phyloP scores from a whole-genome alignment of 768 basidiomycete genomes.

The Calvatia gigantea region DNA sequence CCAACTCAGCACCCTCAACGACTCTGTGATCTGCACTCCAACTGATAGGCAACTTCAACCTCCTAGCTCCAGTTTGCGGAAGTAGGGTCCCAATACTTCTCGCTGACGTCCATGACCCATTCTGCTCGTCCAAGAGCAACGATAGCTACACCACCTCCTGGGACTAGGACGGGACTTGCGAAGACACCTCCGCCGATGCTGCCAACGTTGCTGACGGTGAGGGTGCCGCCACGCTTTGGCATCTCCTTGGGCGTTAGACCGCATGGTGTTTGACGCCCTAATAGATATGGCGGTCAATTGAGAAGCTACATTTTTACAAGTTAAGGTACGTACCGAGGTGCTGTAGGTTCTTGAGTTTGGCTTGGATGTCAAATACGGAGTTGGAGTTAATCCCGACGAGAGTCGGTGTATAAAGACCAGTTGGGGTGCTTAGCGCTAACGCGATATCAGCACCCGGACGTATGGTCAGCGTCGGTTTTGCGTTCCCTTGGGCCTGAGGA shows the following conservation, averaged over 20 bases:
- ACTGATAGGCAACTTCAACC: conserved; percentile 48
- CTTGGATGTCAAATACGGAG: conserved; percentile 60
- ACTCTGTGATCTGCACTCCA: conserved; percentile 89
- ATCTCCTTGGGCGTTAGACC: conserved; percentile 65
- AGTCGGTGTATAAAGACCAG: conserved; percentile 82
- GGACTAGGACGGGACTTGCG: conserved; percentile 74
- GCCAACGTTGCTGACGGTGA: conserved; percentile 82
- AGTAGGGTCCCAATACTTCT: conserved; percentile 21
- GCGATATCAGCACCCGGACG: conserved; percentile 74
- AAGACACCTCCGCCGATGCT: conserved; percentile 69
- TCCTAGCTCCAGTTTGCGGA: conserved; percentile 17
- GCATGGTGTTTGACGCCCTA: conserved; percentile 62
- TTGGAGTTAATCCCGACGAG: conserved; percentile 49
- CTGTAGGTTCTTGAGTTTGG: conserved; percentile 56
- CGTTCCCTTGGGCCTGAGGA: conserved; percentile 22
- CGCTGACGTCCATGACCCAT: conserved; percentile 72
- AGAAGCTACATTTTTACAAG: too few species aligned
- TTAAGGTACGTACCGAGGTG: background rate
- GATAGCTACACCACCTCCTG: conserved; percentile 82
- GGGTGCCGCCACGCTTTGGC: conserved; percentile 72
- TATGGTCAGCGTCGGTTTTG: conserved; percentile 67
- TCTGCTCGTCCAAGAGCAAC: conserved; percentile 77
- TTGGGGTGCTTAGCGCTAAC: conserved; percentile 75
- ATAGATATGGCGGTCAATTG: conserved; percentile 17
- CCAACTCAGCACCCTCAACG: conserved; percentile 86